Base-by-base conservation (phyloP, 208 protist genomes). In the Leishmania major region DNA sequence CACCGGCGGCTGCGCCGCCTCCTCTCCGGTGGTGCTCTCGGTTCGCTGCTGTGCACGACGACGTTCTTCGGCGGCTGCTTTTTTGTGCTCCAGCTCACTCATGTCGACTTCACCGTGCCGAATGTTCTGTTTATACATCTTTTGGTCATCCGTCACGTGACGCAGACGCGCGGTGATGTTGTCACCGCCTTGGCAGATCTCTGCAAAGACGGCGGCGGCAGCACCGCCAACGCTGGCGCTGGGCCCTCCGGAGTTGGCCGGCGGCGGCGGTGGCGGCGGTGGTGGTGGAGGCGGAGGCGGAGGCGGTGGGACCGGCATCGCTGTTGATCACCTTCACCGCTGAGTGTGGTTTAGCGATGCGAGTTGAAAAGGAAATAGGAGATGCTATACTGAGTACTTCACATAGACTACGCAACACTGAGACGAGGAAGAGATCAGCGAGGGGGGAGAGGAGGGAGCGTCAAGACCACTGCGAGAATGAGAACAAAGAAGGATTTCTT, bases 61-160 rank as follows among this genome's bases (percentile, higher is more conserved):
- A 40, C 82, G 85, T 28, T 70, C 79, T 64, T 91, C 90, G 3
- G 87, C 89, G 53, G 87, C 92, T 1, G 86, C 90, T 76, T 95
- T 95, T 84, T 91, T 91, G 76, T 74, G 86, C 55, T 91, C 90
- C 17, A 95, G 83, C 28, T 84, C 86, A 35, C 84, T 88, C 86
- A 94, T 93, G 85, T 92, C 90, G 64, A 94, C 78, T 37, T 78
- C 87, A n/a, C 91, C 93, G 78, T 94, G 90, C 71, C 93, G 80
- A 43, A 91, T 84, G 78, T 93, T 93, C 77, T 92, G 87, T 83
- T 95, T 96, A 85, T 97, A 94, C 11, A 82, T 71, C 82, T 97
- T 96, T 80, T 94, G 73, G 40, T 90, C 85, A 79, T 95, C 92
- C 49, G 82, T 85, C 22, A 97, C 92, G 84, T 96, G 91, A 59